Evolutionary conservation across 106 monocot genomes (phyloP).

Genomic region (Gastrodia elata): DNA sequence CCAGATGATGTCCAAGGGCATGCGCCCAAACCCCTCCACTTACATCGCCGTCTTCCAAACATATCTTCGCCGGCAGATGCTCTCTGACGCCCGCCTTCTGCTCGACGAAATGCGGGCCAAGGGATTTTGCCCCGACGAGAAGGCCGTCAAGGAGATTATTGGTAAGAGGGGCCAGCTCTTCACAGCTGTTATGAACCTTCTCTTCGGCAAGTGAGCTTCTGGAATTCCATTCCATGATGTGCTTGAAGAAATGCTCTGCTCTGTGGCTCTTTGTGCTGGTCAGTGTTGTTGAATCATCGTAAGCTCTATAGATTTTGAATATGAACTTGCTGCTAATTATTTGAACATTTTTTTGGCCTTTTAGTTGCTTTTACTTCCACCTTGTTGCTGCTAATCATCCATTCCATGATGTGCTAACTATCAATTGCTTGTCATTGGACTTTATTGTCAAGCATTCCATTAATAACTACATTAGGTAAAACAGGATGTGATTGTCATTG

Average conservation of each 20-base stretch:
- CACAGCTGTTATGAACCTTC: conserved; percentile 55
- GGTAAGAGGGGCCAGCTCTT: conserved; percentile 61
- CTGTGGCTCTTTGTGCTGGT: no score
- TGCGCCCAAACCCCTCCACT: conserved; percentile 56
- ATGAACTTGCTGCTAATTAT: no score
- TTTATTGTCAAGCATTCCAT: no score
- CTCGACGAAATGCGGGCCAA: conserved; percentile 64
- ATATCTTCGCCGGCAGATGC: conserved; percentile 35
- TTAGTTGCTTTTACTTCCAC: no score
- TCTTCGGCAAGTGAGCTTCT: conserved; percentile 60
- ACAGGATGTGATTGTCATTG: no score
- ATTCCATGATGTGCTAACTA: no score
- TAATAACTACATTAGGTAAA: no score
- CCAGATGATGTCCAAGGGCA: conserved; percentile 76
- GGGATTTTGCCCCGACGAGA: conserved; percentile 65
- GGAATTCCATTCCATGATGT: neutral
- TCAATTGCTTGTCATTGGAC: no score
- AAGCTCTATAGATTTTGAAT: no score
- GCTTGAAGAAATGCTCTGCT: conserved; percentile 9
- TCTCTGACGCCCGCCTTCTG: conserved; percentile 45
- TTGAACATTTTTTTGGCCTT: no score
- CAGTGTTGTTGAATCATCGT: no score
- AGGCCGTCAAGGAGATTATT: conserved; percentile 49
- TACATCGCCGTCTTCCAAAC: conserved; percentile 68
- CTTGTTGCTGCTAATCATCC: no score